phyloP scores from a whole-genome alignment of 73 alveolate genomes.

The Breviolum minutum region DNA sequence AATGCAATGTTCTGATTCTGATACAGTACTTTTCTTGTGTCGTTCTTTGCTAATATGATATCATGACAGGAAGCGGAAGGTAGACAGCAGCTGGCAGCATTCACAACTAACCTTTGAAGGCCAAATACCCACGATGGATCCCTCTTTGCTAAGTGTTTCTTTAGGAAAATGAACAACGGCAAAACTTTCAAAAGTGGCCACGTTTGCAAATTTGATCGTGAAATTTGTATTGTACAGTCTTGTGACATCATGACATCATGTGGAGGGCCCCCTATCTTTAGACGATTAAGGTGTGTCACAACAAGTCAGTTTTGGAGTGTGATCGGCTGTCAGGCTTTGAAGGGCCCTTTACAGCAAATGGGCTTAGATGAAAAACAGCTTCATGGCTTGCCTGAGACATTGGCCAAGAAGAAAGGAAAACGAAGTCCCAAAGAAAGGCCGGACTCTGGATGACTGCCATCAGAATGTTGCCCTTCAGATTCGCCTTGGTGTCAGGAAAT shows the following conservation, averaged over 20 bases:
- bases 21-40: too few species aligned
- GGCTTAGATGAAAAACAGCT: background rate
- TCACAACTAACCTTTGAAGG: too few species aligned
- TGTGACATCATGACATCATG: background rate
- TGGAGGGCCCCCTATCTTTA: background rate
- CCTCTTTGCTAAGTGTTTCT: too few species aligned
- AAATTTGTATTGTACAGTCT: background rate
- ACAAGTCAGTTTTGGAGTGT: background rate
- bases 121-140: too few species aligned
- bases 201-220: too few species aligned
- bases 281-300: background rate
- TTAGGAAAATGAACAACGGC: too few species aligned
- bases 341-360: constrained; percentile 4
- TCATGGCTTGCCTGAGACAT: constrained; percentile 15
- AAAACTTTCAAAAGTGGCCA: too few species aligned
- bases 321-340: background rate
- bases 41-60: too few species aligned
- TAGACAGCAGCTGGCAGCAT: too few species aligned
- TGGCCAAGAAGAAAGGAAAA: constrained; percentile 81
- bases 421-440: constrained; percentile 79
- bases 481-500: background rate
- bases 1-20: too few species aligned
- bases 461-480: background rate
- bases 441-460: background rate
- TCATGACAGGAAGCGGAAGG: too few species aligned